Evolutionary conservation across 2,329 filamentous ascomycete genomes (phyloP), one percentile per base, ranked within the genome.

Genomic region (Chrysoporthe deuterocubensis): DNA sequence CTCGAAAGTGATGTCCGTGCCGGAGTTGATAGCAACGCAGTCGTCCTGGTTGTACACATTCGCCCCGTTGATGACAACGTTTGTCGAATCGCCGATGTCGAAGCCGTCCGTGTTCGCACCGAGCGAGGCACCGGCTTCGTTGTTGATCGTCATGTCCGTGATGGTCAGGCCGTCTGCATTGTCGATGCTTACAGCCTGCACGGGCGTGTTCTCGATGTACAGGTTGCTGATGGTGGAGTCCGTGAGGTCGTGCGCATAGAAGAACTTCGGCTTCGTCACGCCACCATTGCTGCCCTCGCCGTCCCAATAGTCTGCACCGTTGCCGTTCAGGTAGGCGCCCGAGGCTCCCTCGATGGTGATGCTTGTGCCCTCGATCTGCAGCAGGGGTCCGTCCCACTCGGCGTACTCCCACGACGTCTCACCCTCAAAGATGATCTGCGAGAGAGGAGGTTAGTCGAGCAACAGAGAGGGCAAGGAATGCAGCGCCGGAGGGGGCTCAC

Each of bases 361-460:
- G 70, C 80, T 78, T 34, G 77, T 84, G 52, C 89, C 89, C 1
- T 84, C 84, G 70, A 91, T 81, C 43, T 83, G 82, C 73, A 92
- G 83, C 14, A 92, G 79, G 61, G 89, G 89, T 0, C 89, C 89
- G 1, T 76, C 75, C 89, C 89, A 92, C 73, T 89, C 85, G 71
- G 87, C 81, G 79, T 90, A 91, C 32, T 82, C 89, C 73, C 89
- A 92, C 67, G 85, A 88, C 18, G 89, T 91, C 44, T 82, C 85
- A 57, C 89, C 90, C 69, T 87, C 77, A 77, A 91, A 91, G 72
- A 85, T 85, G 71, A 90, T 81, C 78, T 80, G 42, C 40, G 11
- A 21, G 26, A 37, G 18, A 26, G 9, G 58, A 67, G 50, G 8
- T 57, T 60, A 66, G 70, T 69, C 50, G 66, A 56, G 59, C 14